Conservation (phyloP, 1,284 basidiomycete species). For the Tilletia walkeri region DNA sequence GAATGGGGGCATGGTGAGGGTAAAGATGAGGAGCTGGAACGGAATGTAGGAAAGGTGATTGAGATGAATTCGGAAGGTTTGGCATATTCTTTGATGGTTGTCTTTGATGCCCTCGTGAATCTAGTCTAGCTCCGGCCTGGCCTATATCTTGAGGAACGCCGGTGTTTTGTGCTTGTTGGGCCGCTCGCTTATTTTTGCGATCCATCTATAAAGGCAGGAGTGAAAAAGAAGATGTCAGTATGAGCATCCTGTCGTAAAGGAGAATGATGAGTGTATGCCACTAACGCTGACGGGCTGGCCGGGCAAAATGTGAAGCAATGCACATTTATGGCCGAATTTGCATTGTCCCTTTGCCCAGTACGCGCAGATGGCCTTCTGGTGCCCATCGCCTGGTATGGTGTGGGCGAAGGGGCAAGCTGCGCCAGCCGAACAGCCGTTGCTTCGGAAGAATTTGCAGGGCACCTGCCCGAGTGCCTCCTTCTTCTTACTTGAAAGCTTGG, state of each 20-base stretch:
- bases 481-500: slow-evolving; percentile 54
- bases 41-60: not conserved
- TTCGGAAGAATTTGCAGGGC: slow-evolving; percentile 94
- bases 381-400: slow-evolving; percentile 56
- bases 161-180: slow-evolving; percentile 62
- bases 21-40: slow-evolving; percentile 22
- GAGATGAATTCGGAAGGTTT: not conserved
- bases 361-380: slow-evolving; percentile 78
- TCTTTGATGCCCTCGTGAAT: slow-evolving; percentile 9
- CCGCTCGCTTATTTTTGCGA: slow-evolving; percentile 94
- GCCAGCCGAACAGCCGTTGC: slow-evolving; percentile 72
- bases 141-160: slow-evolving; percentile 19
- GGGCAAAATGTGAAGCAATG: slow-evolving; percentile 78
- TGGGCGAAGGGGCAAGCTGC: slow-evolving; percentile 95
- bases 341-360: slow-evolving; percentile 88
- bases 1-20: slow-evolving; percentile 17
- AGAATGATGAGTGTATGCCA: slow-evolving; percentile 16
- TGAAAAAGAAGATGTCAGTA: not conserved
- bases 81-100: slow-evolving; percentile 18
- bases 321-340: slow-evolving; percentile 95
- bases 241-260: not conserved
- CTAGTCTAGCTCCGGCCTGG: slow-evolving; percentile 2
- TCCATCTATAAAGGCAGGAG: slow-evolving; percentile 69
- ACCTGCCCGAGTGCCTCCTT: slow-evolving; percentile 85
- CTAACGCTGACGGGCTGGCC: slow-evolving; percentile 68